Percentiles rank a stretch among this genome's conserved stretches.
Evolutionary conservation across 2,329 filamentous ascomycete species (phyloP).

Genomic region (Elsinoe batatas): DNA sequence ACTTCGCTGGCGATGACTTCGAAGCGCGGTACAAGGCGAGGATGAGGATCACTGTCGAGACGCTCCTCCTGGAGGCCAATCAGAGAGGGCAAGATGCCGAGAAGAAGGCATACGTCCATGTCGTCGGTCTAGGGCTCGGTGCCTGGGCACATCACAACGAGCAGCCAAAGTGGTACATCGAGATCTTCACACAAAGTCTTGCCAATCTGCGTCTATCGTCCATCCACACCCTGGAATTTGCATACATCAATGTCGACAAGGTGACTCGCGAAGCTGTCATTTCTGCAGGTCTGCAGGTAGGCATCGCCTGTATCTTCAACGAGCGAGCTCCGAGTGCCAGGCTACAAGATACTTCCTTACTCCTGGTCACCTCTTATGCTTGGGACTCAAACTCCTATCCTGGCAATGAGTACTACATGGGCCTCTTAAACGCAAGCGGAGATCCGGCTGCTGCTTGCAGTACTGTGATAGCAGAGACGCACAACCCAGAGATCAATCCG

Average conservation of each 20-base stretch:
- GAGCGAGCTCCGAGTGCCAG: slow-evolving; percentile 24
- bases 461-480: slow-evolving; percentile 26
- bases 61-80: slow-evolving; percentile 24
- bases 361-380: slow-evolving; percentile 26
- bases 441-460: slow-evolving; percentile 28
- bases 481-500: slow-evolving; percentile 25
- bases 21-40: slow-evolving; percentile 20
- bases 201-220: slow-evolving; percentile 15
- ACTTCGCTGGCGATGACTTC: slow-evolving; percentile 3
- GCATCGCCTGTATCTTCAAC: slow-evolving; percentile 22
- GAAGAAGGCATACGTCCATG: slow-evolving; percentile 23
- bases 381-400: slow-evolving; percentile 29
- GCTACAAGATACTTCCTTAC: slow-evolving; percentile 16
- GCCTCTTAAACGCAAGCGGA: slow-evolving; percentile 20
- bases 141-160: slow-evolving; percentile 22
- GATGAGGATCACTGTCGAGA: slow-evolving; percentile 23
- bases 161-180: slow-evolving; percentile 21
- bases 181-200: slow-evolving; percentile 21
- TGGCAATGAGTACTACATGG: slow-evolving; percentile 28
- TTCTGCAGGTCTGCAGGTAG: slow-evolving; percentile 13
- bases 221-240: slow-evolving; percentile 24
- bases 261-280: slow-evolving; percentile 10
- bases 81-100: slow-evolving; percentile 18
- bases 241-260: slow-evolving; percentile 20
- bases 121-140: slow-evolving; percentile 27